Percentiles rank a stretch among this genome's conserved stretches.
Conservation (phyloP, 371 early-diverging fungal genomes). For the Circinella minor region DNA sequence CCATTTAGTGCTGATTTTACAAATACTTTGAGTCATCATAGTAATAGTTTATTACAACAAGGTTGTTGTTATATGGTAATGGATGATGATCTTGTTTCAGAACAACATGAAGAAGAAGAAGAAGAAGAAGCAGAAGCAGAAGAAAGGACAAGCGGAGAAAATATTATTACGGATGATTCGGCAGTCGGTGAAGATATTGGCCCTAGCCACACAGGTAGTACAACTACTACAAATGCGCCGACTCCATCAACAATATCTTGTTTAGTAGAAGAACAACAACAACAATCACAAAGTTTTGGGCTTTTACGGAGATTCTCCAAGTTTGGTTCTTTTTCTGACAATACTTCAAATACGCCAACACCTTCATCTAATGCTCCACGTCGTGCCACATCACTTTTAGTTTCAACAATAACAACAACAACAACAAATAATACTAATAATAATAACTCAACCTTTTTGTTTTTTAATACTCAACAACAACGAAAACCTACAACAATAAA, state of each 20-base stretch:
- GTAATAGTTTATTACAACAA: not conserved
- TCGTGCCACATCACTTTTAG: slow-evolving; percentile 5
- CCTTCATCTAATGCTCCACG: not conserved
- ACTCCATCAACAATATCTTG: not conserved
- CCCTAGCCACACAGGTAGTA: not conserved
- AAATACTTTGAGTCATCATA: not conserved
- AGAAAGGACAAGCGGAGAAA: too few species aligned
- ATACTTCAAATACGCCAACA: not conserved
- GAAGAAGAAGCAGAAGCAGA: not conserved
- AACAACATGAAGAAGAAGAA: not conserved
- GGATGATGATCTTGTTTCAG: slow-evolving; percentile 11
- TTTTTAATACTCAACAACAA: not conserved
- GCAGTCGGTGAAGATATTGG: not conserved
- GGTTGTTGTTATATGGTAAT: not conserved
- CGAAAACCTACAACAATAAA: not conserved
- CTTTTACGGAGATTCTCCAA: slow-evolving; percentile 8
- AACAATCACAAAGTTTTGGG: slow-evolving; percentile 1
- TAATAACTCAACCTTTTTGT: too few species aligned
- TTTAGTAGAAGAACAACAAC: not conserved
- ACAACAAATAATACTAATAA: not conserved
- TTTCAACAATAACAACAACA: not conserved
- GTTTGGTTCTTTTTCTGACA: not conserved
- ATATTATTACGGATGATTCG: not conserved
- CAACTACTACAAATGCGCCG: not conserved
- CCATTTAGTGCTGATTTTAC: slow-evolving; percentile 7